A percentile compares a stretch with the other conserved stretches of the same genome.
phyloP scores from a whole-genome alignment of 192 early-diverging fungal species.

The Coemansia sp. region DNA sequence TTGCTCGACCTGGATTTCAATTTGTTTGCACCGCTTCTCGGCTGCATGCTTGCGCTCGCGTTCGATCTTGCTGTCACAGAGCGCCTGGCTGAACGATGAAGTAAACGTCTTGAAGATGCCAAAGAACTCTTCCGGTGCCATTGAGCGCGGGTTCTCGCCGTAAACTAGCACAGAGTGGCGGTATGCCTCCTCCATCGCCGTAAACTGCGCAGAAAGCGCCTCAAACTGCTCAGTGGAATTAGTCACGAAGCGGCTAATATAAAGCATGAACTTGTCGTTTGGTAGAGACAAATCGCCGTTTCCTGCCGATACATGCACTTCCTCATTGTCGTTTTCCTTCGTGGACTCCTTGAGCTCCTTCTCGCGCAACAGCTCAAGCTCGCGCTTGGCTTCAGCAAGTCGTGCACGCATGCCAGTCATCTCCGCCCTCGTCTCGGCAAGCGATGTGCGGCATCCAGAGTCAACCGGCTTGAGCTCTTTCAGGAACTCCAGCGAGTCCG shows the following conservation, averaged over 20 bases:
- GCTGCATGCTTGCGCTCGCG: slow-evolving; percentile 49
- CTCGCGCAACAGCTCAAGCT: slow-evolving; percentile 54
- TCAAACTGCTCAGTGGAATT: slow-evolving; percentile 66
- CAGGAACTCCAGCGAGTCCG: slow-evolving; percentile 62
- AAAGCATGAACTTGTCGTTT: slow-evolving; percentile 67
- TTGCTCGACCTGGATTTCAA: slow-evolving; percentile 54
- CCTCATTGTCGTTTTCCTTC: slow-evolving; percentile 23
- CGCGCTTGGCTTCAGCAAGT: slow-evolving; percentile 50
- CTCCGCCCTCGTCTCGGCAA: slow-evolving; percentile 52
- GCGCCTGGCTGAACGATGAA: slow-evolving; percentile 64
- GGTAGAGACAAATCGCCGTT: slow-evolving; percentile 20
- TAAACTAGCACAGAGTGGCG: slow-evolving; percentile 71
- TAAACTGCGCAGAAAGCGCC: slow-evolving; percentile 62
- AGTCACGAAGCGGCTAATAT: slow-evolving; percentile 66
- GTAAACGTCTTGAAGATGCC: slow-evolving; percentile 82
- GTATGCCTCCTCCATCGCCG: slow-evolving; percentile 71
- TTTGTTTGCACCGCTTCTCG: slow-evolving; percentile 58
- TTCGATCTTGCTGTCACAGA: slow-evolving; percentile 45
- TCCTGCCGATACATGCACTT: slow-evolving; percentile 2
- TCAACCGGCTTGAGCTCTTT: slow-evolving; percentile 71
- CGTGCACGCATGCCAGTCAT: slow-evolving; percentile 51
- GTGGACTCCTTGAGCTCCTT: slow-evolving; percentile 49
- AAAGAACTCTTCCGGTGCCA: slow-evolving; percentile 86
- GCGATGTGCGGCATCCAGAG: slow-evolving; percentile 69
- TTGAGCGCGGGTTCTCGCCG: slow-evolving; percentile 71